phyloP scores from a whole-genome alignment of 306 rosid genomes.

The Betula pendula region DNA sequence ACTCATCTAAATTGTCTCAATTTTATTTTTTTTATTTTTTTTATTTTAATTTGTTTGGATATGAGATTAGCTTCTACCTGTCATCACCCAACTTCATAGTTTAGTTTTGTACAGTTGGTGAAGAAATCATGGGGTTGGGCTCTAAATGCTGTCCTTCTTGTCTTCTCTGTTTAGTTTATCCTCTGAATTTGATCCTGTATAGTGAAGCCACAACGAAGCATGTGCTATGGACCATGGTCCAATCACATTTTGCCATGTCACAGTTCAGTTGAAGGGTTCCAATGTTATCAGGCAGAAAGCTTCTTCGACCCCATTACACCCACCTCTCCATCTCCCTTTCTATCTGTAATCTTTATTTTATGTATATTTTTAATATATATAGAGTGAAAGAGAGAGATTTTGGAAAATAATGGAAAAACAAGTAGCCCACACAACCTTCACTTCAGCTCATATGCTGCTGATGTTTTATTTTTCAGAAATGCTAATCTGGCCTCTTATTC shows the following conservation, averaged over 20 bases:
- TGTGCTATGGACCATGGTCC: not conserved
- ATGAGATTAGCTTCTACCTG: conserved; percentile 26
- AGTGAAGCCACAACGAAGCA: not conserved
- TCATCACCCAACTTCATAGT: conserved; percentile 20
- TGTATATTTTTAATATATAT: too few relatives aligned
- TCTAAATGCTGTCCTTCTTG: not conserved
- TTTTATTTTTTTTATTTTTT: not conserved
- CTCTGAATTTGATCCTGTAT: not conserved
- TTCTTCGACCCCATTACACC: not conserved
- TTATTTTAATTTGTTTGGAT: conserved; percentile 20
- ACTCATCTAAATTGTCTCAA: too few relatives aligned
- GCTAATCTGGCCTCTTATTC: too few relatives aligned
- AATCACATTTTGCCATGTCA: not conserved
- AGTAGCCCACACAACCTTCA: not conserved
- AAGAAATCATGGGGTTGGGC: conserved; percentile 27
- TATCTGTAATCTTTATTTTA: not conserved
- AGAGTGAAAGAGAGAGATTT: too few relatives aligned
- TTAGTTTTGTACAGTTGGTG: conserved; percentile 32
- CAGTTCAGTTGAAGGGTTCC: not conserved
- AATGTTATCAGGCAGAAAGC: not conserved
- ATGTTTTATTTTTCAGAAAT: not conserved
- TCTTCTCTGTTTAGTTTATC: conserved; percentile 1
- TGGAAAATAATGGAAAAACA: not conserved
- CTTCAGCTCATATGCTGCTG: not conserved
- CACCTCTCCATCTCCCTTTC: not conserved